Percentiles rank a stretch among this genome's conserved stretches.
Evolutionary conservation across 2,329 filamentous ascomycete genomes (phyloP).

Genomic region (Thermochaetoides dissita): DNA sequence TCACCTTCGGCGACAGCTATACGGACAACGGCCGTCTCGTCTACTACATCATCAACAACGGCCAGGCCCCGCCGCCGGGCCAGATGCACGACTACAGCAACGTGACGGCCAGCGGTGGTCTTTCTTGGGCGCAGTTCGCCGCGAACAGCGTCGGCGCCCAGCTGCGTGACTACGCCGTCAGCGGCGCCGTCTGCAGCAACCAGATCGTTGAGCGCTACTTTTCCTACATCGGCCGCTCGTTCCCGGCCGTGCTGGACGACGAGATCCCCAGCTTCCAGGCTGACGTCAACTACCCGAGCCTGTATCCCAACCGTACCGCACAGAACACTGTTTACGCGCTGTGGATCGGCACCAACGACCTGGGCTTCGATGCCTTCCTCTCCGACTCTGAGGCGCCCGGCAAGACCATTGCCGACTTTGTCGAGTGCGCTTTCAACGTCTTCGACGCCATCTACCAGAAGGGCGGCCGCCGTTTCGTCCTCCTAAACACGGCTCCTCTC

Average conservation of each 20-base stretch:
- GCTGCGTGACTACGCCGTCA: slow-evolving; percentile 57
- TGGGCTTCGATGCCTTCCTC: slow-evolving; percentile 52
- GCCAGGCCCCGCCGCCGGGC: slow-evolving; percentile 48
- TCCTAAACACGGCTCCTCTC: slow-evolving; percentile 56
- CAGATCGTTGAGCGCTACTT: slow-evolving; percentile 45
- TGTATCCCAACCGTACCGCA: slow-evolving; percentile 31
- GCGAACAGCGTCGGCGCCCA: slow-evolving; percentile 42
- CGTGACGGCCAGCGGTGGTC: slow-evolving; percentile 48
- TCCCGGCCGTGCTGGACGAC: slow-evolving; percentile 50
- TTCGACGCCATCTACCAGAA: slow-evolving; percentile 50
- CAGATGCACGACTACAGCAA: slow-evolving; percentile 30
- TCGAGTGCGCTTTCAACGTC: slow-evolving; percentile 52
- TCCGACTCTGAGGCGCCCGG: slow-evolving; percentile 46
- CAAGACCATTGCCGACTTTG: slow-evolving; percentile 49
- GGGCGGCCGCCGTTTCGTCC: slow-evolving; percentile 56
- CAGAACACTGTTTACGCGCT: slow-evolving; percentile 58
- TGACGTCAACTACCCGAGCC: slow-evolving; percentile 28
- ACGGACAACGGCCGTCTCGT: slow-evolving; percentile 55
- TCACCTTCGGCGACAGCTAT: slow-evolving; percentile 64
- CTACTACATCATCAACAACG: slow-evolving; percentile 48
- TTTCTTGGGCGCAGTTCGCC: slow-evolving; percentile 55
- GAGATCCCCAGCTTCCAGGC: slow-evolving; percentile 43
- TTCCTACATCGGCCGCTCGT: slow-evolving; percentile 33
- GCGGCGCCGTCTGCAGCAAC: slow-evolving; percentile 60
- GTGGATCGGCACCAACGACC: slow-evolving; percentile 73